Percentiles rank a stretch among this genome's conserved stretches.
phyloP scores from a whole-genome alignment of 441 rosid genomes.

The Adansonia gregorii region DNA sequence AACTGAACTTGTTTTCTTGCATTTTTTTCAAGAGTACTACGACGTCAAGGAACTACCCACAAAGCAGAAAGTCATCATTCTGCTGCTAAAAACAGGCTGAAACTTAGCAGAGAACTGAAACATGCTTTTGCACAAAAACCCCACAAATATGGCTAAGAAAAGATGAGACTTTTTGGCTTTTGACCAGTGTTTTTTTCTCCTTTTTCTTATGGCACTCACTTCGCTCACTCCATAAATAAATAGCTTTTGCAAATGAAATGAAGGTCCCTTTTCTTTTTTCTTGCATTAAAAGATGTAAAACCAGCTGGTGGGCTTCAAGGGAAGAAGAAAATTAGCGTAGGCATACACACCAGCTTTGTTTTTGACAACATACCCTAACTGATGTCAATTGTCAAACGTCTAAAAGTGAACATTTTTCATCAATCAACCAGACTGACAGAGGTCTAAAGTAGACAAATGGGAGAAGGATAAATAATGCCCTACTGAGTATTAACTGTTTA shows the following conservation, averaged over 20 bases:
- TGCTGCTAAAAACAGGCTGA: conserved; percentile 44
- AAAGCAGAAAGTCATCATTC: conserved; percentile 41
- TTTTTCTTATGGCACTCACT: conserved; percentile 22
- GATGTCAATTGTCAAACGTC: conserved; percentile 12
- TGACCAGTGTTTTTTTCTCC: conserved; percentile 41
- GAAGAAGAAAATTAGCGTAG: conserved; percentile 30
- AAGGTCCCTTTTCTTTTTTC: conserved; percentile 37
- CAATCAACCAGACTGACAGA: conserved; percentile 9
- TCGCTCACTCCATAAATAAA: conserved; percentile 37
- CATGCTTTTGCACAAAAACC: conserved; percentile 10
- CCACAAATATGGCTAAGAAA: conserved; percentile 36
- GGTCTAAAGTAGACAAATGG: conserved; percentile 20
- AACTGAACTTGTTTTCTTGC: conserved; percentile 48
- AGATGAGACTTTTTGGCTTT: conserved; percentile 43
- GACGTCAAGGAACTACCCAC: conserved; percentile 35
- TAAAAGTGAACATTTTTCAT: neutral
- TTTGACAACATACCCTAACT: conserved; percentile 15
- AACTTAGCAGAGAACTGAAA: conserved; percentile 29
- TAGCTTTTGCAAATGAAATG: conserved; percentile 39
- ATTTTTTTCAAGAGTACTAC: conserved; percentile 36
- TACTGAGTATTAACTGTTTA: neutral
- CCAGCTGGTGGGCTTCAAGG: conserved; percentile 48
- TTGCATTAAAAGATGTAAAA: conserved; percentile 48
- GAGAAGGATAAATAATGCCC: conserved; percentile 37
- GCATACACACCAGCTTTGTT: conserved; percentile 9